These are phyloP conservation scores for Cyberlindnera galapagoensis DNA, from an alignment of 805 yeast species.

Conservation along the genomic window DNA sequence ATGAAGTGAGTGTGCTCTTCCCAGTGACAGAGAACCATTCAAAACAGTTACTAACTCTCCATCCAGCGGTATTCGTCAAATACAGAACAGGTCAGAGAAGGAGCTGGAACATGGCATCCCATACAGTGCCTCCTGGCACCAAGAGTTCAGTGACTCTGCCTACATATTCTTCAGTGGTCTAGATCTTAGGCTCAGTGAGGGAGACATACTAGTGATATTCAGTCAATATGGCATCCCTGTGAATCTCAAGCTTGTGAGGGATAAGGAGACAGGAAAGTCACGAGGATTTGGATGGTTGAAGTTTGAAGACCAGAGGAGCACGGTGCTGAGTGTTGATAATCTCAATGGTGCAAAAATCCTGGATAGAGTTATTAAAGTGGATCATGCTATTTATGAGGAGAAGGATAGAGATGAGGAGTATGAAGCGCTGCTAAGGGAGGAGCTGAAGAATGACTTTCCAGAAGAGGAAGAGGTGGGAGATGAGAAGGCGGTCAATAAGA, in stretches of 20 bases:
- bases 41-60: too few relatives aligned
- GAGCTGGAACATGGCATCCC: conserved; percentile 61
- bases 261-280: conserved; percentile 56
- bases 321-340: conserved; percentile 84
- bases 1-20: too few relatives aligned
- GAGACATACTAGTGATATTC: conserved; percentile 70
- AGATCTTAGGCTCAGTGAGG: conserved; percentile 58
- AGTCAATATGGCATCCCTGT: conserved; percentile 89
- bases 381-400: conserved; percentile 61
- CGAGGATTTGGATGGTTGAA: conserved; percentile 77
- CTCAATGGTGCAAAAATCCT: conserved; percentile 59
- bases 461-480: conserved; percentile 1
- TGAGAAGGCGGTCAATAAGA: neutral
- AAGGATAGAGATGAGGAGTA: conserved; percentile 45
- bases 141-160: conserved; percentile 70
- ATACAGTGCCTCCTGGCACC: conserved; percentile 79
- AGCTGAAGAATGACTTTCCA: conserved; percentile 26
- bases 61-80: conserved; percentile 22
- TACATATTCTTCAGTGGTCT: conserved; percentile 73
- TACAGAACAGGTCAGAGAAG: conserved; percentile 52
- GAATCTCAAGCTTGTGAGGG: conserved; percentile 63
- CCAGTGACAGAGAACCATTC: too few relatives aligned
- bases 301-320: conserved; percentile 74
- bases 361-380: conserved; percentile 53
- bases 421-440: conserved; percentile 30